Evolutionary conservation across 2,329 filamentous ascomycete genomes (phyloP), one percentile per base, ranked within the genome.

Genomic region (Cryphonectria nitschkei): DNA sequence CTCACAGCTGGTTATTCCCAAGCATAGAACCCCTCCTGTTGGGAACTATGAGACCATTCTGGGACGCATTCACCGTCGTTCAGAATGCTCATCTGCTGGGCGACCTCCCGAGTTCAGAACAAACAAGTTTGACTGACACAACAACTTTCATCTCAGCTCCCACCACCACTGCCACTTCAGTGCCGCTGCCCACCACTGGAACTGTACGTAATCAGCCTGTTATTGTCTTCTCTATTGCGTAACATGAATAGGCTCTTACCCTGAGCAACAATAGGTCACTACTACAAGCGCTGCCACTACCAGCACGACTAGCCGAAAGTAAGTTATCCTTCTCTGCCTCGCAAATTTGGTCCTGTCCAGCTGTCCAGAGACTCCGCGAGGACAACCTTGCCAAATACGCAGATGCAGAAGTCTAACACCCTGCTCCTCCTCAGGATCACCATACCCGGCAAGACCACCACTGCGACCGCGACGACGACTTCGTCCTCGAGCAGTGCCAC

Each of bases 401-500:
- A 60, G 29, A 67, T 32, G 37, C 54, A 19, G 5, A 34, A 5
- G 13, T 32, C 54, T 43, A n/a, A 64, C 39, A 26, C n/a, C 41
- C n/a, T 11, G n/a, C 19, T 9, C 46, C 22, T 2, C 2, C 61
- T 11, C 61, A 64, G 46, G 26, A 67, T 67, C 39, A 67, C 65
- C n/a, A 26, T 67, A 2, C 65, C 65, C 16, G 65, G 65, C 37
- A 60, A 46, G 54, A 61, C 79, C 3, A 79, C 78, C 8, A 81
- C 76, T 67, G 78, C 76, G 7, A 75, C 79, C 3, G 79, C 78
- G 6, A 81, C 76, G 66, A 78, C 76, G 5, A 75, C 75, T 1
- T 73, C 76, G 39, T 77, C 75, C 60, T 78, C 75, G n/a, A 76
- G 78, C 52, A 83, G 81, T 32, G 76, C 79, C 22, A 80, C 79